phyloP scores from a whole-genome alignment of 2,329 filamentous ascomycete genomes.

The Clarireedia sp. region DNA sequence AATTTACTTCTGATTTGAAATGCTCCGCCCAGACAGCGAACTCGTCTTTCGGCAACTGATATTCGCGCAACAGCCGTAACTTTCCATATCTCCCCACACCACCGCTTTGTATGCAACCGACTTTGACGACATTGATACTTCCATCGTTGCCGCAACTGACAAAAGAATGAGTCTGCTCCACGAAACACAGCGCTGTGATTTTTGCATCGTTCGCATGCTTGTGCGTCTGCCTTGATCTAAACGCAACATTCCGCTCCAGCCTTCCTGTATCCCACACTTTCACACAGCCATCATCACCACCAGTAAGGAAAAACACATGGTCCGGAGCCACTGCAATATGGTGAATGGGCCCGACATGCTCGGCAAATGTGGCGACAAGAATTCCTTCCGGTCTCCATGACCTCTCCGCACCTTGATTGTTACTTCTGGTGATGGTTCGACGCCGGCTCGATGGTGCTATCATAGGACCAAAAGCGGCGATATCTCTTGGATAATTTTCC shows the following conservation, averaged over 20 bases:
- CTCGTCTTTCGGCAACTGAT: constrained; percentile 66
- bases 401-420: constrained; percentile 35
- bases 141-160: constrained; percentile 86
- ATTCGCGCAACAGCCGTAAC: constrained; percentile 67
- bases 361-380: constrained; percentile 79
- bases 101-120: constrained; percentile 49
- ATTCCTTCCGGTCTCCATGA: constrained; percentile 79
- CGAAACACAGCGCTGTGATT: constrained; percentile 78
- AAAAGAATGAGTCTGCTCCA: constrained; percentile 91
- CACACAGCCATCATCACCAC: constrained; percentile 81
- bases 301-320: constrained; percentile 90
- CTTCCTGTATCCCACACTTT: constrained; percentile 90
- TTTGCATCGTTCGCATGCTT: constrained; percentile 62
- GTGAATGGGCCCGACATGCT: constrained; percentile 77
- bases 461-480: constrained; percentile 68
- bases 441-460: constrained; percentile 60
- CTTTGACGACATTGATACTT: constrained; percentile 77
- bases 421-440: constrained; percentile 36
- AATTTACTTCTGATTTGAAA: constrained; percentile 72
- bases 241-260: constrained; percentile 83
- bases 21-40: constrained; percentile 88
- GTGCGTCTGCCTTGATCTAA: constrained; percentile 80
- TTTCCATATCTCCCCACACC: constrained; percentile 68
- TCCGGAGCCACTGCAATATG: constrained; percentile 78
- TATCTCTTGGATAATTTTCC: constrained; percentile 59